A percentile compares a stretch with the other conserved stretches of the same genome.
Conservation (phyloP, 306 rosid genomes). For the Cucurbita argyrosperma region DNA sequence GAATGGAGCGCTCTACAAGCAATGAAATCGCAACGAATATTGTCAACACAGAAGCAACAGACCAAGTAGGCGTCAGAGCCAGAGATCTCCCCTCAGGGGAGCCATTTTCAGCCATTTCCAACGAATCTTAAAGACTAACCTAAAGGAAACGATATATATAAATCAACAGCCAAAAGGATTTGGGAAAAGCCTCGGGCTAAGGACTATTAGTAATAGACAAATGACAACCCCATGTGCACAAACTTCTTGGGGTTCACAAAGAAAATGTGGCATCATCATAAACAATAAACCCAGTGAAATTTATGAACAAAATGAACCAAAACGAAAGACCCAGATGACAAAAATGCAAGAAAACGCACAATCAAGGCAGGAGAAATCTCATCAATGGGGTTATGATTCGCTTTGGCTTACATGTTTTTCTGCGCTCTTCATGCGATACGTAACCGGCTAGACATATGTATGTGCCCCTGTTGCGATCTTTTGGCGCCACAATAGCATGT, state of each 20-base stretch:
- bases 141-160: not conserved
- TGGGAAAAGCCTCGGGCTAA: not conserved
- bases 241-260: conserved; percentile 2
- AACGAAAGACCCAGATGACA: not conserved
- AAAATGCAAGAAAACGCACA: not conserved
- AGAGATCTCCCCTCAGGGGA: conserved; percentile 54
- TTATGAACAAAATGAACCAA: not conserved
- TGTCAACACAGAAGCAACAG: conserved; percentile 87
- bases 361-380: not conserved
- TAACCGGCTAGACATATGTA: no score
- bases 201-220: not conserved
- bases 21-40: conserved; percentile 79
- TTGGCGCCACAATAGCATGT: no score
- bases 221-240: conserved; percentile 5
- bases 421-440: no score
- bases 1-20: conserved; percentile 87
- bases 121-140: conserved; percentile 13
- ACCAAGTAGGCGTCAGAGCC: conserved; percentile 99
- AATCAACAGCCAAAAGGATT: not conserved
- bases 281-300: not conserved
- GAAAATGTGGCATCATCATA: no score
- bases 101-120: conserved; percentile 39
- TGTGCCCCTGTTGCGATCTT: no score
- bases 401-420: not conserved
- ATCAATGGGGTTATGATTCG: not conserved